phyloP scores from a whole-genome alignment of 2,329 filamentous ascomycete species.

The Massarina eburnea region DNA sequence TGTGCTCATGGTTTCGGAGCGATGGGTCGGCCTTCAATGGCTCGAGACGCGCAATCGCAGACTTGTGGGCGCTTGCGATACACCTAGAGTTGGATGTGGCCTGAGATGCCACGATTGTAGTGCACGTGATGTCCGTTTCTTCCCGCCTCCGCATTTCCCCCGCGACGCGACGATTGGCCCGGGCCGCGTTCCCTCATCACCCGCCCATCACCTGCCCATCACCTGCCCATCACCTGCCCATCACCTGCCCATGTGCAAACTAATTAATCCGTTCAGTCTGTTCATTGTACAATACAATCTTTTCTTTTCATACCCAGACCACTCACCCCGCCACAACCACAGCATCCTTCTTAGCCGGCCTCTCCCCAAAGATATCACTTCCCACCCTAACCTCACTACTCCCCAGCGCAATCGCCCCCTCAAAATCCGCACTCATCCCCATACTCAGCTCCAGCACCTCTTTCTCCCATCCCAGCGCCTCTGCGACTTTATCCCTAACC shows the following conservation, averaged over 20 bases:
- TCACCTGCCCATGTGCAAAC: too few species aligned
- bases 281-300: too few species aligned
- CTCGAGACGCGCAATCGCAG: slow-evolving; percentile 11
- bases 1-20: slow-evolving; percentile 36
- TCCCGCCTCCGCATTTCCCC: slow-evolving; percentile 27
- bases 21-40: slow-evolving; percentile 6
- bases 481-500: slow-evolving; percentile 69
- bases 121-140: slow-evolving; percentile 22
- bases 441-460: slow-evolving; percentile 85
- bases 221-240: too few species aligned
- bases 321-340: slow-evolving; percentile 55
- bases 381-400: slow-evolving; percentile 90
- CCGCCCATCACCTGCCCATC: too few species aligned
- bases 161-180: slow-evolving; percentile 14
- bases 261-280: too few species aligned
- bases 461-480: slow-evolving; percentile 58
- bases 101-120: slow-evolving; percentile 11
- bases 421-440: slow-evolving; percentile 98
- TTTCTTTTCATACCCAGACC: too few species aligned
- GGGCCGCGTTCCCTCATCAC: background rate
- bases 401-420: slow-evolving; percentile 79
- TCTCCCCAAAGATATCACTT: slow-evolving; percentile 87
- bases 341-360: slow-evolving; percentile 78
- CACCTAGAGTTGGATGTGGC: slow-evolving; percentile 18
- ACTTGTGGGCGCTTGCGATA: slow-evolving; percentile 22